Base-by-base conservation (phyloP, 2,329 filamentous ascomycete genomes). In the Alternaria infectoria region DNA sequence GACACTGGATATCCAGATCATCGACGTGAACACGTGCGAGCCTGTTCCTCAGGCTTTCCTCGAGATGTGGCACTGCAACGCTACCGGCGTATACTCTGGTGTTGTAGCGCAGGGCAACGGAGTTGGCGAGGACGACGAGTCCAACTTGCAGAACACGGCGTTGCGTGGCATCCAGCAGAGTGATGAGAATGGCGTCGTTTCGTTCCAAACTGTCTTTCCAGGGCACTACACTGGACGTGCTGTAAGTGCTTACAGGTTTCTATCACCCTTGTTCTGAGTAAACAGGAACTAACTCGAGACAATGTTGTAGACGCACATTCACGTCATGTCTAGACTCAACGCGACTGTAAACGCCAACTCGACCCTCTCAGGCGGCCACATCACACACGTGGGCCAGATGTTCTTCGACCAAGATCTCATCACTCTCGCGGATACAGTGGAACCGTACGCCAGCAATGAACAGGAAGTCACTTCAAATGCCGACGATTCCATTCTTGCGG, bases 21-120 rank as follows among this genome's bases (percentile, higher is more conserved):
- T 87, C 56, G 86, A 88, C 63, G 80, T 86, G 36, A 78, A 82
- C 47, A 87, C 85, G 4, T 88, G 86, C 76, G 77, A 86, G 69
- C 82, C 83, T 8, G 80, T 87, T 1, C 67, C 82, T 2, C 74
- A 83, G 54, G 80, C 81, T 11, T 84, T 80, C 61, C 71, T 87
- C n/a, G 85, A 88, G 69, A 83, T 86, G 67, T 88, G 86, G 86
- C 81, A 83, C 69, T 79, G 78, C 71, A 81, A 79, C 64, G 69
- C 70, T 43, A 79, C 77, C 7, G 75, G 76, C 46, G 74, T 77
- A 8, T 77, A 77, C 67, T 71, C 68, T 11, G 76, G 75, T 43
- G 73, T 86, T 36, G 68, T 77, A 4, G 78, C 80, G 15, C 69
- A 59, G 54, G 80, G 81, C 57, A 83, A 84, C 70, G 84, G 84